Evolutionary conservation across 768 basidiomycete genomes (phyloP).

Genomic region (Tulasnella calospora): DNA sequence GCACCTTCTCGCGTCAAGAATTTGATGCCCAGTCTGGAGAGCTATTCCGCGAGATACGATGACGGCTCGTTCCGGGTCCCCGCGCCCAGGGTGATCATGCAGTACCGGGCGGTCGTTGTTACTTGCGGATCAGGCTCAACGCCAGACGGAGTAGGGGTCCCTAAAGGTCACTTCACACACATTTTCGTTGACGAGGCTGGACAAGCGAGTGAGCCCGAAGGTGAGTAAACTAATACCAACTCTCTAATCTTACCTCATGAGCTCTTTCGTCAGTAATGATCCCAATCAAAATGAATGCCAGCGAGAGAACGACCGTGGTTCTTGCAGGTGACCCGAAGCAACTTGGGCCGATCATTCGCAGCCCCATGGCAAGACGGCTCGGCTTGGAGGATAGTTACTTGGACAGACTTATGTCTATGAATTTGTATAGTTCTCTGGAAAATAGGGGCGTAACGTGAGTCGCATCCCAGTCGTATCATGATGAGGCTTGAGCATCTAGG

Average conservation of each 20-base stretch:
- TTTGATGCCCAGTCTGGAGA: background rate
- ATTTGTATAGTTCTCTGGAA: slow-evolving; percentile 31
- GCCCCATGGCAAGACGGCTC: slow-evolving; percentile 51
- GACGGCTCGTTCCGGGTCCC: slow-evolving; percentile 34
- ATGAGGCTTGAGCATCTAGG: background rate
- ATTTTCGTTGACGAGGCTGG: slow-evolving; percentile 71
- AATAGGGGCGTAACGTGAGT: background rate
- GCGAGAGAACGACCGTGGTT: slow-evolving; percentile 51
- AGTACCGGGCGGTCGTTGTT: slow-evolving; percentile 53
- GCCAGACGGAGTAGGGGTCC: slow-evolving; percentile 51
- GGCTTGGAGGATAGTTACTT: slow-evolving; percentile 58
- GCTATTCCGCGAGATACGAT: background rate
- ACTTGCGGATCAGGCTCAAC: slow-evolving; percentile 63
- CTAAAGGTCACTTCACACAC: slow-evolving; percentile 58
- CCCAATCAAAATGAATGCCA: slow-evolving; percentile 56
- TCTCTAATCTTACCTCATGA: slow-evolving; percentile 48
- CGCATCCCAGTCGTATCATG: background rate
- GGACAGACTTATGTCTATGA: slow-evolving; percentile 54
- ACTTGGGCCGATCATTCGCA: slow-evolving; percentile 63
- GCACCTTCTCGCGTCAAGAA: slow-evolving; percentile 23
- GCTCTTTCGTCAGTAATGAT: slow-evolving; percentile 64
- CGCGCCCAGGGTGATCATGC: slow-evolving; percentile 38
- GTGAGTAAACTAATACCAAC: slow-evolving; percentile 41
- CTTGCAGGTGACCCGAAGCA: slow-evolving; percentile 69
- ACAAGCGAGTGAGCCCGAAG: slow-evolving; percentile 64